These are phyloP conservation scores for Thalassiosira hispida DNA, from an alignment of 352 stramenopile species.

Conservation along the genomic window DNA sequence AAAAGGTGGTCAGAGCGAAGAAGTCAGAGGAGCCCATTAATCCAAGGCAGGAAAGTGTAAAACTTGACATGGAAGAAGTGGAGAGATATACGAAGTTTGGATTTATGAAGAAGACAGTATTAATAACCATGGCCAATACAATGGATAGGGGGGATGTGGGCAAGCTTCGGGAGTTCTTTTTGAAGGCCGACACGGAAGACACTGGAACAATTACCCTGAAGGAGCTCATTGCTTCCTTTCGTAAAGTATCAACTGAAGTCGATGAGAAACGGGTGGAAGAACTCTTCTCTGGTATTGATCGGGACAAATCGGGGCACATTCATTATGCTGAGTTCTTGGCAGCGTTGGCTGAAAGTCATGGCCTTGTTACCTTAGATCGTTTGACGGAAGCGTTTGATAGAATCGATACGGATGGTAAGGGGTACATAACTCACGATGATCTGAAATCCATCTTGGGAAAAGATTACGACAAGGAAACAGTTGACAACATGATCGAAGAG, in stretches of 20 bases:
- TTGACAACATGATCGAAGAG: slow-evolving; percentile 85
- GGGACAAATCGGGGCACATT: slow-evolving; percentile 88
- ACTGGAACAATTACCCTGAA: slow-evolving; percentile 62
- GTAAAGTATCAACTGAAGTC: slow-evolving; percentile 46
- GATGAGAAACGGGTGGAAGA: slow-evolving; percentile 52
- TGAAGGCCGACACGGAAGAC: slow-evolving; percentile 58
- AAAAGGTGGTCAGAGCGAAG: slow-evolving; percentile 38
- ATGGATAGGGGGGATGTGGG: slow-evolving; percentile 61
- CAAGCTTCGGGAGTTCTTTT: slow-evolving; percentile 68
- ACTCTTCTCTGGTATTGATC: slow-evolving; percentile 87
- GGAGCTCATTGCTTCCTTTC: slow-evolving; percentile 60
- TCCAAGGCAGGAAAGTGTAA: not conserved
- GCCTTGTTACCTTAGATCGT: slow-evolving; percentile 61
- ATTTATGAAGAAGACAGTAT: slow-evolving; percentile 68
- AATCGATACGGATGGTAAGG: slow-evolving; percentile 89
- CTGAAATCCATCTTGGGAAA: slow-evolving; percentile 90
- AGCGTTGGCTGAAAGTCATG: slow-evolving; percentile 87
- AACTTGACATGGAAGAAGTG: slow-evolving; percentile 42
- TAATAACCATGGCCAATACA: slow-evolving; percentile 69
- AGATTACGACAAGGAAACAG: slow-evolving; percentile 88
- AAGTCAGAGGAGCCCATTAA: slow-evolving; percentile 11
- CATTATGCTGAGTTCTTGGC: slow-evolving; percentile 94
- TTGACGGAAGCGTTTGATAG: slow-evolving; percentile 86
- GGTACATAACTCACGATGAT: slow-evolving; percentile 88
- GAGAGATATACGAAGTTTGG: slow-evolving; percentile 50